Conservation (phyloP, 768 basidiomycete species). For the Boletus edulis region DNA sequence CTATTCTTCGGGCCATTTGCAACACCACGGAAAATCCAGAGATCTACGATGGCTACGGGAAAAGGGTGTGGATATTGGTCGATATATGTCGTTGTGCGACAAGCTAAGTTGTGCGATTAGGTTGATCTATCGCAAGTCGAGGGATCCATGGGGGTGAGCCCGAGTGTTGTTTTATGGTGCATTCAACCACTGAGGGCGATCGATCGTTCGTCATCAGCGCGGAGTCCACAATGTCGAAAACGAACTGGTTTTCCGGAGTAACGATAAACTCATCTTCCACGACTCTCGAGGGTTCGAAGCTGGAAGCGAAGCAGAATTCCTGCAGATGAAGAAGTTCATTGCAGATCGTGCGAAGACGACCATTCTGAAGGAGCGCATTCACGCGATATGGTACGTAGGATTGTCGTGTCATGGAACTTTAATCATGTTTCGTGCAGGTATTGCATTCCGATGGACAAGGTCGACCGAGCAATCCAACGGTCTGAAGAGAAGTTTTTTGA, state of each 20-base stretch:
- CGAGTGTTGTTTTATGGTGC: too few species aligned
- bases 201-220: neutral
- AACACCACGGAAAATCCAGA: constrained; percentile 2
- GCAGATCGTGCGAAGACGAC: neutral
- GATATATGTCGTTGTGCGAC: neutral
- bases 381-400: neutral
- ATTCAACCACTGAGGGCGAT: neutral
- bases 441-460: constrained; percentile 5
- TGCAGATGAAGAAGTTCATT: constrained; percentile 1
- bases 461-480: neutral
- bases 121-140: constrained; percentile 2
- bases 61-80: neutral
- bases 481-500: constrained; percentile 1
- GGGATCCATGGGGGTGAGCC: neutral
- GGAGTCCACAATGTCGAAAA: neutral
- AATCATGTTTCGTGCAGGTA: neutral
- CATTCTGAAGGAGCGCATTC: neutral
- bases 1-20: constrained; percentile 2
- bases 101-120: neutral
- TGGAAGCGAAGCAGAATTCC: neutral
- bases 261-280: constrained; percentile 1
- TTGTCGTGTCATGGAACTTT: neutral
- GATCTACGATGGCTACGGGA: constrained; percentile 1
- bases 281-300: neutral
- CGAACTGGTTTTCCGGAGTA: constrained; percentile 3